These are phyloP conservation scores for Mangifera indica DNA, from an alignment of 345 rosid species.

Conservation along the genomic window DNA sequence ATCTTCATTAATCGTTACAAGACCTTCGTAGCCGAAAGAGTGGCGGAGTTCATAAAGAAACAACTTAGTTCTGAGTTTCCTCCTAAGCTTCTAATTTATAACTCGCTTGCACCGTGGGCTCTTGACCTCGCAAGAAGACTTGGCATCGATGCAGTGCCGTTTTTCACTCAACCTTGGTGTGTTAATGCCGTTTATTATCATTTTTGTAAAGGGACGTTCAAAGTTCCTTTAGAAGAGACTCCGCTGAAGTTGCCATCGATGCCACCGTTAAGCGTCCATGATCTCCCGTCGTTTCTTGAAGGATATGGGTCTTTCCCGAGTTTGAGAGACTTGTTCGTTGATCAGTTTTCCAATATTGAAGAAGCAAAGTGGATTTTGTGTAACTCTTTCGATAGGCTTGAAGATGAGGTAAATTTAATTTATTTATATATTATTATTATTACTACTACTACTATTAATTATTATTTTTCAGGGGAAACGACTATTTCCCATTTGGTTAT, in stretches of 20 bases:
- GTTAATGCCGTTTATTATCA: slow-evolving; percentile 18
- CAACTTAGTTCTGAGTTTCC: background rate
- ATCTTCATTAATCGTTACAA: background rate
- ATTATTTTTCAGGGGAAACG: no score
- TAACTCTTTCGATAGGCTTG: slow-evolving; percentile 45
- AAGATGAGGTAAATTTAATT: slow-evolving; percentile 12
- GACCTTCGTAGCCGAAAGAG: slow-evolving; percentile 23
- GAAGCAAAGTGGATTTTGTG: slow-evolving; percentile 30
- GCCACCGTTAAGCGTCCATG: slow-evolving; percentile 32
- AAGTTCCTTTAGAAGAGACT: background rate
- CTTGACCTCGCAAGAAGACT: slow-evolving; percentile 22
- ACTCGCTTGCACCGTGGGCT: background rate
- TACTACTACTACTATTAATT: no score
- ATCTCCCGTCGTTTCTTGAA: slow-evolving; percentile 46
- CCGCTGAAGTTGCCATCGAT: slow-evolving; percentile 13
- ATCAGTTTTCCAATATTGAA: slow-evolving; percentile 40
- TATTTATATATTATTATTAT: no score
- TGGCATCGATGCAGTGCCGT: slow-evolving; percentile 13
- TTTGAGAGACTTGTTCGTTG: background rate
- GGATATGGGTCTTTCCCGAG: slow-evolving; percentile 27
- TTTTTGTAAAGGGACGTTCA: slow-evolving; percentile 14
- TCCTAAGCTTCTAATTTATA: background rate
- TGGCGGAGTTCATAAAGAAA: slow-evolving; percentile 17
- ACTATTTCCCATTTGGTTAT: no score
- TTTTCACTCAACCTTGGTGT: slow-evolving; percentile 28